Conservation (phyloP, 495 filamentous ascomycete species). For the Penicillium argentinense region DNA sequence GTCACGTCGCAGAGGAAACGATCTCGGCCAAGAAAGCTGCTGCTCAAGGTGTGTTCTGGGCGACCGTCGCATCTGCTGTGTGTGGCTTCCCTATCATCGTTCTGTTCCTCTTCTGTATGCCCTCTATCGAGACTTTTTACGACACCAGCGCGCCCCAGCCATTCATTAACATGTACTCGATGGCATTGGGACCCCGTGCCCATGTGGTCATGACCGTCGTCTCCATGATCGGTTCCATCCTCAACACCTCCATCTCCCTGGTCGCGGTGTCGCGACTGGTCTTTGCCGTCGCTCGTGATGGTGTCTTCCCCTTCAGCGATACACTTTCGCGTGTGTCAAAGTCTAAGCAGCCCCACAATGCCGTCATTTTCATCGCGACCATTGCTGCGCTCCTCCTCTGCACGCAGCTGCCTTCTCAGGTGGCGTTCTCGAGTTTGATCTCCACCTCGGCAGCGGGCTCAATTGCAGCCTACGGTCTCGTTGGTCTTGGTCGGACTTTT, state of each 20-base stretch:
- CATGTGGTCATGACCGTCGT: slow-evolving; percentile 40
- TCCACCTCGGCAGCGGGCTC: slow-evolving; percentile 38
- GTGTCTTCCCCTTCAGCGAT: slow-evolving; percentile 36
- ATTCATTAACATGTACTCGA: slow-evolving; percentile 40
- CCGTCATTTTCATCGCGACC: slow-evolving; percentile 33
- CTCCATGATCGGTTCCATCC: slow-evolving; percentile 32
- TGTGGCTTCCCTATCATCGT: slow-evolving; percentile 40
- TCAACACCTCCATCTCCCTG: slow-evolving; percentile 40
- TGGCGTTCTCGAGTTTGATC: slow-evolving; percentile 33
- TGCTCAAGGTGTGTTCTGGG: slow-evolving; percentile 38
- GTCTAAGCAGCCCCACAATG: slow-evolving; percentile 37
- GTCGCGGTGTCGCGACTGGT: slow-evolving; percentile 40
- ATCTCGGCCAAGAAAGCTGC: slow-evolving; percentile 38
- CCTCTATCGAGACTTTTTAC: slow-evolving; percentile 32
- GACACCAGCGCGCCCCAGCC: slow-evolving; percentile 33
- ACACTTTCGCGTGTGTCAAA: slow-evolving; percentile 33
- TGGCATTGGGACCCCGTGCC: slow-evolving; percentile 32
- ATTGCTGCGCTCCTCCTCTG: slow-evolving; percentile 35
- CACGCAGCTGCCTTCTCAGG: slow-evolving; percentile 37
- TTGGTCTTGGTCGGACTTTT: slow-evolving; percentile 34
- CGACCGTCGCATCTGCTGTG: slow-evolving; percentile 32
- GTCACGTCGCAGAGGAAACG: slow-evolving; percentile 38
- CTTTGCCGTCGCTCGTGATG: slow-evolving; percentile 40
- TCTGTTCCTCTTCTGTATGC: slow-evolving; percentile 38
- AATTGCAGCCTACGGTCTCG: slow-evolving; percentile 36